Conservation (phyloP, 75 land plant genomes). For the Selaginella moellendorffii region DNA sequence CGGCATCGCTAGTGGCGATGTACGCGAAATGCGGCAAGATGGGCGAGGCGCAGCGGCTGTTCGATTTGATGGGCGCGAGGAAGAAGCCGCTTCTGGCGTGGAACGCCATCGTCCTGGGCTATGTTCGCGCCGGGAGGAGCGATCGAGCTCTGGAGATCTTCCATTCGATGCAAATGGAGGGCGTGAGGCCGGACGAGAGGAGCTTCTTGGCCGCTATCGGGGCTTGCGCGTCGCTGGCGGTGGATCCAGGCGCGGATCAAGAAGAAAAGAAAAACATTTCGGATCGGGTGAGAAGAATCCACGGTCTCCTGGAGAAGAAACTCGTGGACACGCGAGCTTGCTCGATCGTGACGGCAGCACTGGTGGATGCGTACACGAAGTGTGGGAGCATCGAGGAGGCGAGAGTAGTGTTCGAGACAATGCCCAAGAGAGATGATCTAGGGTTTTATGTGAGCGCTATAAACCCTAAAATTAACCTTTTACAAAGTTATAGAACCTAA, state of each 20-base stretch:
- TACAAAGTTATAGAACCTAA: no score
- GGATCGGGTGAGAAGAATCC: not conserved
- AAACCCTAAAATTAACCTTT: no score
- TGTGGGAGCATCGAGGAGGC: not conserved
- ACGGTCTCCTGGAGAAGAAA: not conserved
- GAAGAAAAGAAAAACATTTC: not conserved
- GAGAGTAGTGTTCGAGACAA: not conserved
- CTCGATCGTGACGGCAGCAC: not conserved
- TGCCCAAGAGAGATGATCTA: no score
- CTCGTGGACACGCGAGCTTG: not conserved
- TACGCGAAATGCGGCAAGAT: not conserved
- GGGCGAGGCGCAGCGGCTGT: not conserved
- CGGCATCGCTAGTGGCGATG: not conserved
- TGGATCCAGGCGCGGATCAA: no score
- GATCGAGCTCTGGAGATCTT: not conserved
- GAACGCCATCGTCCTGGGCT: not conserved
- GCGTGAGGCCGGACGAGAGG: not conserved
- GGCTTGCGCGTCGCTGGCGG: not conserved
- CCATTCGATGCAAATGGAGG: not conserved
- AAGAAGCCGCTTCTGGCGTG: not conserved
- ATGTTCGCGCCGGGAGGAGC: not conserved
- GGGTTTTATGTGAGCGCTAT: no score
- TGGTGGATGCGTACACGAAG: not conserved
- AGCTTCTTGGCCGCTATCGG: not conserved
- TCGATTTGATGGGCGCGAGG: not conserved